Base-by-base conservation (phyloP, 2,329 filamentous ascomycete species). In the Venturia oleaginea region DNA sequence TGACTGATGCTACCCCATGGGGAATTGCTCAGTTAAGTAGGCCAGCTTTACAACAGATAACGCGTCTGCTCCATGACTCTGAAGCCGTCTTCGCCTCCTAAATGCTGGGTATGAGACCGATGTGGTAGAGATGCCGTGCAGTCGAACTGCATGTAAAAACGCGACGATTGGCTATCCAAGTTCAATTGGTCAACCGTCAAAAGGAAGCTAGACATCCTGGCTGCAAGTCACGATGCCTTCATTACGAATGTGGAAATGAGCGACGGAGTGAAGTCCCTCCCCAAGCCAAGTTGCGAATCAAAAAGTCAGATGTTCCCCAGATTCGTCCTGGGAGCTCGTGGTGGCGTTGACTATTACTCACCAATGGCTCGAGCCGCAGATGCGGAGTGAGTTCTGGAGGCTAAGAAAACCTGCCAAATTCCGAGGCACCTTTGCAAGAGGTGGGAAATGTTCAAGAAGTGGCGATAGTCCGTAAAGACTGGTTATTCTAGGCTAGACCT, bases 281-380 rank as follows among this genome's bases (percentile, higher is more conserved):
- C 13, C 30, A 8, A 32, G 3, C 27, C 27, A n/a, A 15, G 51
- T 8, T 57, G 11, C 30, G 4, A 7, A 34, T 4, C 27, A 2
- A 57, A 27, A 27, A 34, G 37, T 60, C 59, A 42, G 59, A 60
- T 60, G 37, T 60, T 60, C 37, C 59, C 59, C 59, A 60, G 59
- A 60, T 60, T 60, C 27, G 59, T 27, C 34, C 19, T 60, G 7
- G 30, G n/a, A 11, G 30, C 15, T 57, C 30, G 27, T 60, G 59
- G 34, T 60, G 59, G 59, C 59, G 59, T 19, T n/a, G n/a, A n/a
- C n/a, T n/a, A n/a, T n/a, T n/a, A n/a, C n/a, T 60, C 22, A 7
- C n/a, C 24, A 40, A 27, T 57, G 27, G 27, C 30, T 57, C 27
- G 51, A 57, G 51, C 51, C 30, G 27, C 51, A 32, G 27, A 34